phyloP scores from a whole-genome alignment of 78 protist genomes.

The Carpediemonas membranifera region DNA sequence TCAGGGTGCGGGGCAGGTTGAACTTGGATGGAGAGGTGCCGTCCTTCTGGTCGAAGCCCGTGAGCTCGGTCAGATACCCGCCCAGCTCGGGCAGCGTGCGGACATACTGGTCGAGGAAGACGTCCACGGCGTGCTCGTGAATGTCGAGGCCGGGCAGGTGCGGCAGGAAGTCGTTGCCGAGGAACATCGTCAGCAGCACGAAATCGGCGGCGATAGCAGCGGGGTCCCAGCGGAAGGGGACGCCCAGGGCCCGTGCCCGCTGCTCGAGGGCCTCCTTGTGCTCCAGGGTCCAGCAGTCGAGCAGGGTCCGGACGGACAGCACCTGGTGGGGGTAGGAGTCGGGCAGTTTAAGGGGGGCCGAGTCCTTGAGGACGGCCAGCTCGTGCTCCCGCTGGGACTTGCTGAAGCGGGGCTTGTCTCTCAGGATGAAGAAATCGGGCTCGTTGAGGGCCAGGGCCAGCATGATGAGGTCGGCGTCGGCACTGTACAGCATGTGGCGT shows the following conservation, averaged over 20 bases:
- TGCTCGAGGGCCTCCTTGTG: slow-evolving; percentile 94
- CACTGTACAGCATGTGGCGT: slow-evolving; percentile 58
- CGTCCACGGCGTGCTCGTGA: slow-evolving; percentile 75
- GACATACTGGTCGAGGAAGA: too few relatives aligned
- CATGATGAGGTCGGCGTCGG: slow-evolving; percentile 98
- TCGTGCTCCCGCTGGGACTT: too few relatives aligned
- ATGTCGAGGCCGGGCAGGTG: slow-evolving; percentile 88
- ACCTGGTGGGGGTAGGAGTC: slow-evolving; percentile 94
- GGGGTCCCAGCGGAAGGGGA: slow-evolving; percentile 47
- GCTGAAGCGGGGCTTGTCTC: too few relatives aligned
- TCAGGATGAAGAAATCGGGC: slow-evolving; percentile 74
- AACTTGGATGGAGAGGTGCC: too few relatives aligned
- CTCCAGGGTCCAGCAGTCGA: slow-evolving; percentile 76
- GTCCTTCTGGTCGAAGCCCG: too few relatives aligned
- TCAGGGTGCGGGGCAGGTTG: too few relatives aligned
- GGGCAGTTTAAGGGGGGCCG: too few relatives aligned
- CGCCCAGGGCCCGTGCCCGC: slow-evolving; percentile 89
- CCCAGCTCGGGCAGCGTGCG: too few relatives aligned
- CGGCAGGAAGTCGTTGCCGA: slow-evolving; percentile 99
- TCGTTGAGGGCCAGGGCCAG: slow-evolving; percentile 95
- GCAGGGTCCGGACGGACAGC: slow-evolving; percentile 84
- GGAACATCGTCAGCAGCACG: slow-evolving; percentile 79
- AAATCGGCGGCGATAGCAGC: slow-evolving; percentile 91
- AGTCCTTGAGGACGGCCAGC: too few relatives aligned
- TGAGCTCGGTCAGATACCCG: too few relatives aligned